Conservation (phyloP, 768 basidiomycete genomes). For the Lentinula raphanica region DNA sequence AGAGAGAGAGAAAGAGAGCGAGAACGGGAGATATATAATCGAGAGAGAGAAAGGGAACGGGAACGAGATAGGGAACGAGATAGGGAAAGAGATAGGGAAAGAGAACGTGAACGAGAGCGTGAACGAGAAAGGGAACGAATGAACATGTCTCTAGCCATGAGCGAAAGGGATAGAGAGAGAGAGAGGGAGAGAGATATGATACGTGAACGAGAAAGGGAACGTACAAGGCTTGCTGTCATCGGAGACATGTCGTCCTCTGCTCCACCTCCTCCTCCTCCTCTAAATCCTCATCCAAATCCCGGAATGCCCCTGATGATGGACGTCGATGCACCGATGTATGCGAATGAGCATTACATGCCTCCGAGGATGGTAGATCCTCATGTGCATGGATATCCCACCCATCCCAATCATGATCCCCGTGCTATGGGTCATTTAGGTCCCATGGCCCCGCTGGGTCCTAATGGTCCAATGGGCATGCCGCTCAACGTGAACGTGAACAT, state of each 20-base stretch:
- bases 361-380: neutral
- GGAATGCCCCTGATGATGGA: neutral
- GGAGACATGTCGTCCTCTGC: neutral
- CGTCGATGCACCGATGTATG: neutral
- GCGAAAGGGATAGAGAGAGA: slow-evolving; percentile 13
- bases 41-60: slow-evolving; percentile 16
- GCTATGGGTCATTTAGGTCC: neutral
- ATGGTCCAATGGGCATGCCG: neutral
- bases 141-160: slow-evolving; percentile 7
- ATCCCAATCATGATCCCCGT: neutral
- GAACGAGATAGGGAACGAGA: slow-evolving; percentile 6
- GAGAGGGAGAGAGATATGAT: slow-evolving; percentile 14
- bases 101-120: slow-evolving; percentile 18
- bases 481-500: neutral
- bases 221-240: slow-evolving; percentile 3
- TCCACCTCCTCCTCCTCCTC: neutral
- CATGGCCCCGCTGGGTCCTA: neutral
- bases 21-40: slow-evolving; percentile 20
- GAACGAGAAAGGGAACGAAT: slow-evolving; percentile 15
- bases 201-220: slow-evolving; percentile 16
- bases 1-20: slow-evolving; percentile 22
- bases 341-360: neutral
- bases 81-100: slow-evolving; percentile 13
- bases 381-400: neutral
- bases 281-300: neutral